Base-by-base conservation (phyloP, 805 yeast species). In the Saccharomycopsis vini region DNA sequence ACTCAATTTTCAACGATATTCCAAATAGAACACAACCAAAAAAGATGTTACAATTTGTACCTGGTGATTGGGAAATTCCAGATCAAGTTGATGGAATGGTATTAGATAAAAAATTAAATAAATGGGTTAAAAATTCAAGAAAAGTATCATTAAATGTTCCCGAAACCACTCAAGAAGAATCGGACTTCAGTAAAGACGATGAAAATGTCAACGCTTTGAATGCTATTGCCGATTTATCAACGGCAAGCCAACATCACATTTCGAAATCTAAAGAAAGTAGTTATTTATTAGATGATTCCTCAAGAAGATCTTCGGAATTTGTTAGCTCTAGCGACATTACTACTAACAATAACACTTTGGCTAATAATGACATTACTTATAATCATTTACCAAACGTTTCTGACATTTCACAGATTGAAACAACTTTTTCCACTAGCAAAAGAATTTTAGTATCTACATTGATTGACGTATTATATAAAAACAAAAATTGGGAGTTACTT, bases 371-470 rank as follows among this genome's bases (percentile, higher is more conserved):
- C 13, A 50, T 45, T 4, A 46, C 50, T 5, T 45, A 47, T 19
- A 43, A 40, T 20, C 43, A 49, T 1, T 36, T 50, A 6, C 47
- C 50, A 6, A 52, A 54, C 31, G 68, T 70, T 2, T 72, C 77
- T 0, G 61, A 62, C 18, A 52, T 64, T 2, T 68, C 75, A 2
- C 68, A 67, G 23, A 42, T 71, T 10, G 71, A 72, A 32, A 43
- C 68, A 4, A 65, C 75, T 1, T 73, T 73, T 50, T 62, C 74
- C 2, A 67, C 67, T 45, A 65, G 70, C 0, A 65, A 63, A 46
- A 67, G 58, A 40, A 57, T 55, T 5, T 49, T 73, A 39, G 68
- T 72, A 3, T 57, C 71, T 1, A 59, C 65, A 1, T 58, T 73
- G 3, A 70, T 72, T 0, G 71, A 66, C 36, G 56, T 54, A 2